Percentiles rank a stretch among this genome's conserved stretches.
Conservation (phyloP, 2,329 filamentous ascomycete species). For the Cryoendolithus antarcticus region DNA sequence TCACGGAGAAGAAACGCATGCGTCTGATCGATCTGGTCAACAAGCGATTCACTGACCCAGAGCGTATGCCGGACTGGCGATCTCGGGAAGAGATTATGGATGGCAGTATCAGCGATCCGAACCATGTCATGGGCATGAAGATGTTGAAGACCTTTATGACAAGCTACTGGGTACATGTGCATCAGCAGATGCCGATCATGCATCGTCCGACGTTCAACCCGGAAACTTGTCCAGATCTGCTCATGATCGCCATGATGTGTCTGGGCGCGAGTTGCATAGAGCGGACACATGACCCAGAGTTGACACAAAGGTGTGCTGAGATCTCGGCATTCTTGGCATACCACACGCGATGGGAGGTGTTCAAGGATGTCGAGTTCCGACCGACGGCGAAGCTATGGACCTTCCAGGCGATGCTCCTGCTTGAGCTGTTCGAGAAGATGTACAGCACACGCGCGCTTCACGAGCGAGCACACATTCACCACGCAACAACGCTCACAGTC, state of each 20-base stretch:
- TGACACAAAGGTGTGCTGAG: conserved; percentile 65
- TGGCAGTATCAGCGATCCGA: conserved; percentile 55
- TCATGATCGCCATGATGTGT: conserved; percentile 80
- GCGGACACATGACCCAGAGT: conserved; percentile 60
- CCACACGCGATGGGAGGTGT: conserved; percentile 92
- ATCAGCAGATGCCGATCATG: conserved; percentile 84
- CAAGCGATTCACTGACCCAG: conserved; percentile 67
- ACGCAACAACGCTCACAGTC: conserved; percentile 85
- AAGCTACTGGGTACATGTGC: conserved; percentile 92
- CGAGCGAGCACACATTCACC: conserved; percentile 90
- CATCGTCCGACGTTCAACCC: conserved; percentile 90
- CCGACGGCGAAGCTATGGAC: conserved; percentile 93
- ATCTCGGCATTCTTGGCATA: conserved; percentile 83
- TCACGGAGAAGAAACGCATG: conserved; percentile 75
- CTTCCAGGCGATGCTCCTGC: conserved; percentile 76
- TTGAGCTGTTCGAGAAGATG: conserved; percentile 97
- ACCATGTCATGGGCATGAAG: conserved; percentile 61
- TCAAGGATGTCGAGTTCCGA: conserved; percentile 78
- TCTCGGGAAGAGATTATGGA: conserved; percentile 67
- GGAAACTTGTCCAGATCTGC: conserved; percentile 70
- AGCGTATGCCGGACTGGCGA: conserved; percentile 59
- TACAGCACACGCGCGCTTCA: conserved; percentile 85
- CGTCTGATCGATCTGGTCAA: conserved; percentile 70
- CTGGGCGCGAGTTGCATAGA: conserved; percentile 86
- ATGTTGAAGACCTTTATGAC: conserved; percentile 95